Evolutionary conservation across 495 filamentous ascomycete species (phyloP).

Genomic region (Hypomontagnella monticulosa): DNA sequence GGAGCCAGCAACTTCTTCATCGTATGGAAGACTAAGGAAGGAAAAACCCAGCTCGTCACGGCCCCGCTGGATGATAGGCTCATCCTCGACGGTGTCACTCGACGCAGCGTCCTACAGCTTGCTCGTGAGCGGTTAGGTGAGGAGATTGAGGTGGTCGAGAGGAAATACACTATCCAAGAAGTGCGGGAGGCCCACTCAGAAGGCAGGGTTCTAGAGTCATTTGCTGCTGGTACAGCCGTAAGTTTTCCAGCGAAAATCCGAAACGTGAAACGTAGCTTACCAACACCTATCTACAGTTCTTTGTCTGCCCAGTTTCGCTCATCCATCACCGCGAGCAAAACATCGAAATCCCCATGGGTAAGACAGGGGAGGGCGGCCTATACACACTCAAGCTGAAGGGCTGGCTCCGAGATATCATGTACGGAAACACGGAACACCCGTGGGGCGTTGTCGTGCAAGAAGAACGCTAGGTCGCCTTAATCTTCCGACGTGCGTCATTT

Average conservation of each 20-base stretch:
- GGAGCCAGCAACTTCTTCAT: constrained; percentile 95
- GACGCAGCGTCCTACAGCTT: constrained; percentile 78
- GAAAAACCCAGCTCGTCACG: constrained; percentile 78
- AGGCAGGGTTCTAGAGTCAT: constrained; percentile 82
- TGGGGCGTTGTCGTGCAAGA: constrained; percentile 82
- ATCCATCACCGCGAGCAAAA: constrained; percentile 79
- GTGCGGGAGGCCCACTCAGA: constrained; percentile 76
- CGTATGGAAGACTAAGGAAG: constrained; percentile 75
- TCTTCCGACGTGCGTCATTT: constrained; percentile 2
- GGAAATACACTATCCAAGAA: constrained; percentile 81
- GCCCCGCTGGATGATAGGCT: constrained; percentile 82
- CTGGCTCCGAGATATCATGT: constrained; percentile 88
- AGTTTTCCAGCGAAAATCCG: constrained; percentile 40
- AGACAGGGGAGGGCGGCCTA: constrained; percentile 64
- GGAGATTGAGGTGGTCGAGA: constrained; percentile 78
- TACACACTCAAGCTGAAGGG: constrained; percentile 77
- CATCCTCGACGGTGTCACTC: constrained; percentile 86
- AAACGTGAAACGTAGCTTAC: not conserved
- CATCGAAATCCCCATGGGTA: constrained; percentile 69
- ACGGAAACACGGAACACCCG: constrained; percentile 78
- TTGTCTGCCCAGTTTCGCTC: constrained; percentile 76
- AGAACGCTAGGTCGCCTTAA: constrained; percentile 43
- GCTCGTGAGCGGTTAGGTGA: constrained; percentile 69
- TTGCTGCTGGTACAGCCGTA: constrained; percentile 88
- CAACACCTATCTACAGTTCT: constrained; percentile 64